A percentile compares a stretch with the other conserved stretches of the same genome.
These are phyloP conservation scores for Fomes fomentarius DNA, from an alignment of 1,284 basidiomycete species.

Conservation along the genomic window DNA sequence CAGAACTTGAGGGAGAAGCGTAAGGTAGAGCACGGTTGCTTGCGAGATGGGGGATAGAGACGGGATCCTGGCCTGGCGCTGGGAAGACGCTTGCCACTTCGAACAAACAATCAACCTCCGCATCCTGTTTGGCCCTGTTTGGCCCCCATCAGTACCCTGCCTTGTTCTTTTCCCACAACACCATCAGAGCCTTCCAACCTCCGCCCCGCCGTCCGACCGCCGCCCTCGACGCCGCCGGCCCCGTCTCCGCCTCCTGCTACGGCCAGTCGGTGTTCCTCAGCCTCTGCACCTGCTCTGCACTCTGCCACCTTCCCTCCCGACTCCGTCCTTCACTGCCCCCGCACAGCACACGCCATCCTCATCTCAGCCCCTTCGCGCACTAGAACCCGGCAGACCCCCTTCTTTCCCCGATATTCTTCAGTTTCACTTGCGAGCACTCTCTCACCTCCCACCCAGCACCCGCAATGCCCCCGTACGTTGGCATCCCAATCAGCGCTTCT, in stretches of 20 bases:
- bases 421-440: neutral
- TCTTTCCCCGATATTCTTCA: neutral
- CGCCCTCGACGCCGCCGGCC: neutral
- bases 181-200: constrained; percentile 14
- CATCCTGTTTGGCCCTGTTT: constrained; percentile 23
- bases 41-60: constrained; percentile 23
- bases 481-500: too few relatives aligned
- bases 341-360: neutral
- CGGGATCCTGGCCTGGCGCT: constrained; percentile 16
- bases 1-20: constrained; percentile 8
- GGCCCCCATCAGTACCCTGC: constrained; percentile 13
- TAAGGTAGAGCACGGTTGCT: constrained; percentile 15
- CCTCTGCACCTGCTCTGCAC: too few relatives aligned
- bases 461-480: too few relatives aligned
- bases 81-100: constrained; percentile 19
- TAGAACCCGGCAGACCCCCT: too few relatives aligned
- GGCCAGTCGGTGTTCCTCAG: too few relatives aligned
- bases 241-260: neutral
- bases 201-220: neutral
- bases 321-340: too few relatives aligned
- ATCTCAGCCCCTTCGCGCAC: too few relatives aligned
- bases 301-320: too few relatives aligned
- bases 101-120: constrained; percentile 27
- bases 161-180: constrained; percentile 13
- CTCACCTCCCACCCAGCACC: too few relatives aligned